These are phyloP conservation scores for Talaromyces sp. DNA, from an alignment of 2,329 filamentous ascomycete genomes.

Conservation along the genomic window DNA sequence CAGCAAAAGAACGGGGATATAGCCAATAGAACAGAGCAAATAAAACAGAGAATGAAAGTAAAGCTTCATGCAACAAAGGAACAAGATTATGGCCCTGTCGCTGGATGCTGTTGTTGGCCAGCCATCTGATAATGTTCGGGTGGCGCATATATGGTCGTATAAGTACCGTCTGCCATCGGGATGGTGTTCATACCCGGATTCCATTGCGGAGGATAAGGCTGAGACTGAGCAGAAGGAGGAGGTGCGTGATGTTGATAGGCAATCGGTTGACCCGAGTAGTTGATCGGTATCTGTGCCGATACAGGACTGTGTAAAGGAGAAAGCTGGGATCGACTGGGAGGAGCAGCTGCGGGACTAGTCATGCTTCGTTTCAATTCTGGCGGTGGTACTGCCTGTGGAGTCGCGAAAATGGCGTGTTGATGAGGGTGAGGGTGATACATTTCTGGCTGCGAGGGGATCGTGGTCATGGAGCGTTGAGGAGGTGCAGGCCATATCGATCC, in stretches of 20 bases:
- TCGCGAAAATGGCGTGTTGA: constrained; percentile 28
- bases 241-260: constrained; percentile 12
- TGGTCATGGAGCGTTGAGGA: constrained; percentile 28
- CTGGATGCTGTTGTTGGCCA: constrained; percentile 22
- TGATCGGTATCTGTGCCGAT: constrained; percentile 27
- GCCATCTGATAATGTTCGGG: constrained; percentile 19
- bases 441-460: constrained; percentile 17
- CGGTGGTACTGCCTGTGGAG: constrained; percentile 25
- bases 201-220: constrained; percentile 25
- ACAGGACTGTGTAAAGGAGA: constrained; percentile 26
- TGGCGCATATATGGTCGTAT: constrained; percentile 33
- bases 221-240: constrained; percentile 24
- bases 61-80: not conserved
- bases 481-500: constrained; percentile 40
- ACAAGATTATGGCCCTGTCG: constrained; percentile 24
- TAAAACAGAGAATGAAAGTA: not conserved
- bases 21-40: not conserved
- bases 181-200: constrained; percentile 13
- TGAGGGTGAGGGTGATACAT: constrained; percentile 28
- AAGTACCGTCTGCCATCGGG: constrained; percentile 33
- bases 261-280: constrained; percentile 25
- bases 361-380: constrained; percentile 39
- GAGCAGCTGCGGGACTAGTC: constrained; percentile 34
- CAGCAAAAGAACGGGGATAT: not conserved
- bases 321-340: constrained; percentile 18